Conservation (phyloP, 345 rosid species). For the Physaria fendleri region DNA sequence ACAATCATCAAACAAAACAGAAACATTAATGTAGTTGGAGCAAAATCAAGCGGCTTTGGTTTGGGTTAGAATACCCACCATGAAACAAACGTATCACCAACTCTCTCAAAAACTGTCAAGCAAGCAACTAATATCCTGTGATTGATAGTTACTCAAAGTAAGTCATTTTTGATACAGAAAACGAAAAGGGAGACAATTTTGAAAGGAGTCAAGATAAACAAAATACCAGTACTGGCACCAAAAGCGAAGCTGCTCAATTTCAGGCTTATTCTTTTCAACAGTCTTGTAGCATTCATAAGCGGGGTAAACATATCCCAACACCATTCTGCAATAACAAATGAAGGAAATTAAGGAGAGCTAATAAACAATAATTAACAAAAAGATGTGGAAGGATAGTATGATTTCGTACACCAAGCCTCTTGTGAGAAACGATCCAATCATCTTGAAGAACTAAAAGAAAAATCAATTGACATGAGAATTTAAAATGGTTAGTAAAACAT, state of each 20-base stretch:
- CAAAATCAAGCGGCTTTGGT: neutral
- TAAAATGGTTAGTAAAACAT: neutral
- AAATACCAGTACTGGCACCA: slow-evolving; percentile 89
- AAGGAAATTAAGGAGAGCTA: neutral
- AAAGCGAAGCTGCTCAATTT: slow-evolving; percentile 50
- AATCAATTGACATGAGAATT: neutral
- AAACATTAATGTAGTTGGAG: neutral
- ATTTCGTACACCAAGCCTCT: slow-evolving; percentile 52
- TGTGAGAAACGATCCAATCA: slow-evolving; percentile 61
- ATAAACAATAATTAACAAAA: slow-evolving; percentile 1
- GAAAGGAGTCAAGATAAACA: neutral
- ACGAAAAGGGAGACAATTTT: neutral
- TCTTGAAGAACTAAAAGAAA: slow-evolving; percentile 20
- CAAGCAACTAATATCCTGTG: slow-evolving; percentile 74
- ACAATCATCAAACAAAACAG: neutral
- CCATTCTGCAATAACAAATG: slow-evolving; percentile 38
- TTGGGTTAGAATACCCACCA: slow-evolving; percentile 37
- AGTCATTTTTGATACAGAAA: neutral
- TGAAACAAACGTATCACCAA: slow-evolving; percentile 63
- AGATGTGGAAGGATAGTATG: neutral
- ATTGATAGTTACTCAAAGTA: neutral
- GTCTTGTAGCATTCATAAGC: slow-evolving; percentile 73
- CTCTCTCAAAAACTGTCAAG: slow-evolving; percentile 59
- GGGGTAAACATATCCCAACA: slow-evolving; percentile 71
- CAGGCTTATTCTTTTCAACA: slow-evolving; percentile 49